Evolutionary conservation across 805 yeast genomes (phyloP).

Genomic region (Nakazawaea molendinolei): DNA sequence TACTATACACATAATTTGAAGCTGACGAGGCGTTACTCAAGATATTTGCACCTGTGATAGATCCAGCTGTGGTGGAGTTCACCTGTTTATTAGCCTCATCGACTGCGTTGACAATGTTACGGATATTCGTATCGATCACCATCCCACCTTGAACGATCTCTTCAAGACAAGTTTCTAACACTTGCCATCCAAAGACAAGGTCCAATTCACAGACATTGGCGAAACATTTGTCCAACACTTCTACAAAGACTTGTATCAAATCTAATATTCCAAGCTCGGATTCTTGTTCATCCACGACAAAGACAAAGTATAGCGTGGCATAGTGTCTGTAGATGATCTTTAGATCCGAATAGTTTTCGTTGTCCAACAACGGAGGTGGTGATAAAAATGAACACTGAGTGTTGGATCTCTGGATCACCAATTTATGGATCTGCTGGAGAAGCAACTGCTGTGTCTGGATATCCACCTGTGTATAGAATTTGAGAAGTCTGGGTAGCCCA

Average conservation of each 20-base stretch:
- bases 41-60: conserved; percentile 4
- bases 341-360: conserved; percentile 60
- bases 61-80: conserved; percentile 20
- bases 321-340: conserved; percentile 90
- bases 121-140: conserved; percentile 90
- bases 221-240: conserved; percentile 88
- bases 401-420: conserved; percentile 64
- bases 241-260: conserved; percentile 93
- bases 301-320: conserved; percentile 93
- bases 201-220: conserved; percentile 93
- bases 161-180: conserved; percentile 80
- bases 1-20: conserved; percentile 17
- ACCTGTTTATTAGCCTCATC: conserved; percentile 62
- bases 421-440: conserved; percentile 73
- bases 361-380: conserved; percentile 64
- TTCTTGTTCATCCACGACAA: conserved; percentile 93
- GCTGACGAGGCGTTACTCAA: conserved; percentile 10
- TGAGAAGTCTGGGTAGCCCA: conserved; percentile 82
- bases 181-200: conserved; percentile 98
- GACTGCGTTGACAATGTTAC: conserved; percentile 74
- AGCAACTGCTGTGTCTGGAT: conserved; percentile 74
- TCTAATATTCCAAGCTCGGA: conserved; percentile 91
- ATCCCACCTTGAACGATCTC: conserved; percentile 96
- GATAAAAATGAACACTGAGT: conserved; percentile 85
- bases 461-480: conserved; percentile 90